Evolutionary conservation across 371 early-diverging fungal species (phyloP), one percentile per base, ranked within the genome.

Genomic region (Mycotypha africana): DNA sequence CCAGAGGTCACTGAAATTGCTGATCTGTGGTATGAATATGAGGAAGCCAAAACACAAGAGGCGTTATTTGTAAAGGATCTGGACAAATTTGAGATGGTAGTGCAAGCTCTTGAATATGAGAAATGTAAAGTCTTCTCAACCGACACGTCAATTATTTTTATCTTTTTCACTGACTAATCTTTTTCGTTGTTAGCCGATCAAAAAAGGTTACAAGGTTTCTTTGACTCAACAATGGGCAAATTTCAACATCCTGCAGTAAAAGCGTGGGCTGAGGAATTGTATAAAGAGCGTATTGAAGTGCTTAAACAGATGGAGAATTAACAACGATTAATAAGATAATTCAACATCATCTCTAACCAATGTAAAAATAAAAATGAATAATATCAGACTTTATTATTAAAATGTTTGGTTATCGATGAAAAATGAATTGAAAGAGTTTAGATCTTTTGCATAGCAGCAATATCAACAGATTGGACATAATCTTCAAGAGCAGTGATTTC

Each of bases 1-100:
- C 53, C 54, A 0, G 72, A 76, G 32, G 86, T 83, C 9, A 49
- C 66, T 12, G 89, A 92, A 53, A 92, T 95, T 25, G 69, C 60
- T 12, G 69, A 49, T 4, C 56, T 95, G 38, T 95, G 94, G 94
- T 58, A 65, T 31, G 96, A 95, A 58, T 95, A 93, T 47, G 96
- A 95, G 58, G 80, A 81, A n/a, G 78, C 72, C 2, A 37, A 48
- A 12, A 87, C 92, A 2, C 58, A 64, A 2, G 96, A 95, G 60
- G 93, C 96, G 2, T 57, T 75, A 22, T 54, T 94, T 22, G 92
- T 92, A 37, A 90, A 94, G 48, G 92, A 95, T 56, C 56, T 95
- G 43, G 96, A 95, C 68, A 95, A 93, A 58, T 92, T 88, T 70
- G 93, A 94, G 64, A 92, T 94, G 93, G 87, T 93, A 49, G 77